Base-by-base conservation (phyloP, 495 filamentous ascomycete genomes). In the Geoglossum glabrum region DNA sequence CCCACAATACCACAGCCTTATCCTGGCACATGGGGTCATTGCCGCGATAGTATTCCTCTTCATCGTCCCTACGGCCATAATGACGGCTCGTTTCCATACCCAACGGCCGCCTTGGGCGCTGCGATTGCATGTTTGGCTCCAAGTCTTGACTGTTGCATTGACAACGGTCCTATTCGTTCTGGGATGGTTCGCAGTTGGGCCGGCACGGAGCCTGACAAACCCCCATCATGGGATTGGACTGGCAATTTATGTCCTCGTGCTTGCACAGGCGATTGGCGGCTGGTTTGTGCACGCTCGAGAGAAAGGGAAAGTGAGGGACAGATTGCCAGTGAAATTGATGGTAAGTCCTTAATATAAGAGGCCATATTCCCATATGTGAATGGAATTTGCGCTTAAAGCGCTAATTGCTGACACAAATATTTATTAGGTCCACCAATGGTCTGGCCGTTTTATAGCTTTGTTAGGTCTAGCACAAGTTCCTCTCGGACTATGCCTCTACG, bases 151-250 rank as follows among this genome's bases (percentile, higher is more conserved):
- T 23, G 70, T 94, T 19, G 66, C 79, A 23, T 68, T 92, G 55
- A 71, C 76, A 30, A 90, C 87, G 0, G 81, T 86, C 23, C 69
- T 85, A 10, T 86, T 95, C 61, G 69, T 85, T 38, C 70, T 90
- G 10, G 87, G 89, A 15, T 90, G 75, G 67, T 77, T 87, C 65
- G 86, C 90, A 36, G 83, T 92, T 25, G 86, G 87, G 9, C 78
- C 83, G 1, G 66, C 71, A 51, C 76, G 90, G 60, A 87, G 80
- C 64, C 73, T 96, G 62, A 86, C 86, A 49, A 98, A 98, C 67
- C 92, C 92, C 1, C 92, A 98, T 59, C 71, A 73, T 72, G 89
- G 88, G 58, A 96, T 97, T 64, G 92, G 92, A 25, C 71, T 94
- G 33, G 84, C 89, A 38, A 81, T 98, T 58, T 97, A 92, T 68